Conservation (phyloP, 2,329 filamentous ascomycete genomes). For the Ophiocordyceps robertsii region DNA sequence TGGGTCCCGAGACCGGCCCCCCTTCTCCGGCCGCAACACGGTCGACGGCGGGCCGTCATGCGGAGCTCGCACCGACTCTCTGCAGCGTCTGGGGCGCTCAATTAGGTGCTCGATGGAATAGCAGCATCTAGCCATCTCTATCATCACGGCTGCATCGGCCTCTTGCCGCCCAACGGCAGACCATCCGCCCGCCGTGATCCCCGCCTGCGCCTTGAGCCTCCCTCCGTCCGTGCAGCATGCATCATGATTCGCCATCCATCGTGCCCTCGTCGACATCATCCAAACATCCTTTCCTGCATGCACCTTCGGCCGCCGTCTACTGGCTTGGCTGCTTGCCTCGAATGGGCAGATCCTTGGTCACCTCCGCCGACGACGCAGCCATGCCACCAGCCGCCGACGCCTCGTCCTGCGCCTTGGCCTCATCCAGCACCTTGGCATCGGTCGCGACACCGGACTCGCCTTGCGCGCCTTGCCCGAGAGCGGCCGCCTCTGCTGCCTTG, state of each 20-base stretch:
- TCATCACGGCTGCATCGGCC: too few relatives aligned
- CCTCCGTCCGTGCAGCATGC: too few relatives aligned
- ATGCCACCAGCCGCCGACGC: slow-evolving; percentile 6
- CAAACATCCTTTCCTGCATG: not conserved
- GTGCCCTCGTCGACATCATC: not conserved
- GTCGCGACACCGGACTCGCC: not conserved
- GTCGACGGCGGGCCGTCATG: not conserved
- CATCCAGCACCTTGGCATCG: slow-evolving; percentile 6
- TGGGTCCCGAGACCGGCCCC: not conserved
- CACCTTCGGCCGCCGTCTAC: not conserved
- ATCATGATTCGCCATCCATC: not conserved
- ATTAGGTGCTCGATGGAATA: too few relatives aligned
- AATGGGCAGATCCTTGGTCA: slow-evolving; percentile 10
- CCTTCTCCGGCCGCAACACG: not conserved
- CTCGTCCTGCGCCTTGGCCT: slow-evolving; percentile 7
- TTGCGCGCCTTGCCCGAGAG: not conserved
- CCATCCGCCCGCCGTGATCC: too few relatives aligned
- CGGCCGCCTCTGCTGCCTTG: slow-evolving; percentile 17
- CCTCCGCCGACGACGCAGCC: slow-evolving; percentile 6
- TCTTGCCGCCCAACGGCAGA: too few relatives aligned
- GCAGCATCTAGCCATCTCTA: too few relatives aligned
- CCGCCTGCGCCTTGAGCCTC: too few relatives aligned
- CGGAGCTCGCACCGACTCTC: too few relatives aligned
- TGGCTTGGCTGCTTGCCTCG: slow-evolving; percentile 5
- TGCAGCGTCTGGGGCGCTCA: too few relatives aligned